These are phyloP conservation scores for Rhizodiscina lignyota DNA, from an alignment of 495 filamentous ascomycete species.

Conservation along the genomic window DNA sequence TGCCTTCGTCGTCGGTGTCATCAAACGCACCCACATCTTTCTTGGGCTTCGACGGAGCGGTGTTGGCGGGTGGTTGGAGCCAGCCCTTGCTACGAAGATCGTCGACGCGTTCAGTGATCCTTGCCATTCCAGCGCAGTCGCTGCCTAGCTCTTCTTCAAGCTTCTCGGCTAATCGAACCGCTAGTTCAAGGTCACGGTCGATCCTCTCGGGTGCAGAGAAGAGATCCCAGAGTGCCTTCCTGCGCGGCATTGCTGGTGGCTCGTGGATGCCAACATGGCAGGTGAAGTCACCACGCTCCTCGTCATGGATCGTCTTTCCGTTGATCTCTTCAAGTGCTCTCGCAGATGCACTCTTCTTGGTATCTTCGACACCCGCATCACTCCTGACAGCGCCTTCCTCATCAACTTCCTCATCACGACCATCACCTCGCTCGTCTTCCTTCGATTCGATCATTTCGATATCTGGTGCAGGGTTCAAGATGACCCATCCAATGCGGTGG, in stretches of 20 bases:
- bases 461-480: conserved; percentile 68
- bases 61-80: conserved; percentile 48
- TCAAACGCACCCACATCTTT: conserved; percentile 45
- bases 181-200: conserved; percentile 67
- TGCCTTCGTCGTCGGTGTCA: conserved; percentile 35
- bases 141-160: conserved; percentile 64
- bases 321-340: conserved; percentile 86
- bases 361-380: conserved; percentile 15
- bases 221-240: conserved; percentile 94
- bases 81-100: conserved; percentile 54
- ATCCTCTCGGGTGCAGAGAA: conserved; percentile 84
- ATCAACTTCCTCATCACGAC: conserved; percentile 45
- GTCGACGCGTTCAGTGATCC: conserved; percentile 76
- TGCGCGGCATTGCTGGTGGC: conserved; percentile 67
- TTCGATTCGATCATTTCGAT: conserved; percentile 27
- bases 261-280: conserved; percentile 95
- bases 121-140: conserved; percentile 48
- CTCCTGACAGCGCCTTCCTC: conserved; percentile 31
- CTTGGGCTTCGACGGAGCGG: conserved; percentile 35
- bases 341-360: conserved; percentile 38
- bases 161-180: conserved; percentile 54
- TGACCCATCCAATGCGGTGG: conserved; percentile 97
- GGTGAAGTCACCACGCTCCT: conserved; percentile 82
- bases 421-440: conserved; percentile 43
- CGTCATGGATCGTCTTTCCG: conserved; percentile 88